Base-by-base conservation (phyloP, 495 filamentous ascomycete genomes). In the Parathielavia appendiculata region DNA sequence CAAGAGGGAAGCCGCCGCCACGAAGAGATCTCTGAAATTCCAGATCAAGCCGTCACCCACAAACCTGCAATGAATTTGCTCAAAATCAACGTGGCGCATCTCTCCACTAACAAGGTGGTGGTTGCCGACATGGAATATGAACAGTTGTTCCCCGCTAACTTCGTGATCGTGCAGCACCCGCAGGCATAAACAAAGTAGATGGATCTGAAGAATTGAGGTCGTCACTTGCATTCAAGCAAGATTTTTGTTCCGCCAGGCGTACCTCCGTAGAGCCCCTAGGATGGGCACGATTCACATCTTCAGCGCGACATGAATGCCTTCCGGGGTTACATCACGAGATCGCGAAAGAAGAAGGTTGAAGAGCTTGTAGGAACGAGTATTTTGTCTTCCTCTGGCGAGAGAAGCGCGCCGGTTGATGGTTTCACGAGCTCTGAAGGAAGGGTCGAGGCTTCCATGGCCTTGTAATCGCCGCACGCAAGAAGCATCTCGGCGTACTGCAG, bases 401-500 rank as follows among this genome's bases (percentile, higher is more conserved):
- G 26, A 30, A 30, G 5, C 45, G 26, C 0, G n/a, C 8, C 6
- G 35, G 59, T 4, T 59, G 45, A 5, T 51, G 47, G 60, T 58
- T 0, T 54, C 35, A 10, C 35, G 32, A 34, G 22, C 10, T 39
- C 34, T 14, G 35, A 13, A 52, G 49, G 34, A 35, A 19, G 11
- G n/a, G 17, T 11, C 26, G 17, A 20, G 23, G 4, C 16, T 43
- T 17, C 46, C 10, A 62, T 38, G 10, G 17, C 23, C 20, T 56
- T 63, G 38, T 55, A 66, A 50, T 66, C 56, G 0, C 65, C 65
- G 16, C 35, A 44, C 8, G 57, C 44, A 14, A 61, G 22, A n/a
- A 68, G 52, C 58, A 63, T 63, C 11, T 68, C 63, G 2, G 55
- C 55, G 26, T 66, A 62, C 23, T 61, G 60, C 17, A 68, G 30